Percentiles rank a stretch among this genome's conserved stretches.
phyloP scores from a whole-genome alignment of 805 yeast species.

The Yamadazyma philogaea region DNA sequence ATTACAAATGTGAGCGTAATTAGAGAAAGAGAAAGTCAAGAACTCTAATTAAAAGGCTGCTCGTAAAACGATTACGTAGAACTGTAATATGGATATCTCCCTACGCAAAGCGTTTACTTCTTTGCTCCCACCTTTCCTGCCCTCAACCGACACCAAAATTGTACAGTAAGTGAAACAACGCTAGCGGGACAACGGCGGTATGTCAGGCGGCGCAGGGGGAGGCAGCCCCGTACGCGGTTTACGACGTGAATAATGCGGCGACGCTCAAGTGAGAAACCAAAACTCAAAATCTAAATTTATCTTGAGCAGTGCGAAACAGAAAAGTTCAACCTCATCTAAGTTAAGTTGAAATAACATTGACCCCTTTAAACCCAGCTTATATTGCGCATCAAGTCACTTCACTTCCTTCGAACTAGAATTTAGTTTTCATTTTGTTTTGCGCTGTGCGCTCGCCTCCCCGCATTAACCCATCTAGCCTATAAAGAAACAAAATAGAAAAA shows the following conservation, averaged over 20 bases:
- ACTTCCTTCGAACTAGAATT: background rate
- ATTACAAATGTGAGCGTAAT: too few species aligned
- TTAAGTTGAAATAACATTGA: background rate
- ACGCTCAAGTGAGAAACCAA: background rate
- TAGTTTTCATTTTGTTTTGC: background rate
- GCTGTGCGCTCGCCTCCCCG: background rate
- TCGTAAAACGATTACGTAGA: too few species aligned
- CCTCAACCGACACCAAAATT: too few species aligned
- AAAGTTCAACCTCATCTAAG: background rate
- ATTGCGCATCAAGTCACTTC: background rate
- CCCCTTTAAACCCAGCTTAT: background rate
- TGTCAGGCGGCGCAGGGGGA: background rate
- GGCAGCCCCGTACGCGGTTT: conserved; percentile 2
- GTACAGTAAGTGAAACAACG: too few species aligned
- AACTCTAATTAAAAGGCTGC: too few species aligned
- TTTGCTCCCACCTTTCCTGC: too few species aligned
- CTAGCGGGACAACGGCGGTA: too few species aligned
- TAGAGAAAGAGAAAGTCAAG: too few species aligned
- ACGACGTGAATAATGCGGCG: conserved; percentile 2
- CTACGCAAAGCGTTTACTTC: too few species aligned
- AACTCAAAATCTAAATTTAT: background rate
- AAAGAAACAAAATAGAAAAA: background rate
- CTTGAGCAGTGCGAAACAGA: background rate
- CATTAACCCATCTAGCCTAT: background rate
- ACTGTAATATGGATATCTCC: too few species aligned